Evolutionary conservation across 208 protist genomes (phyloP).

Genomic region (Zelonia costaricensis): DNA sequence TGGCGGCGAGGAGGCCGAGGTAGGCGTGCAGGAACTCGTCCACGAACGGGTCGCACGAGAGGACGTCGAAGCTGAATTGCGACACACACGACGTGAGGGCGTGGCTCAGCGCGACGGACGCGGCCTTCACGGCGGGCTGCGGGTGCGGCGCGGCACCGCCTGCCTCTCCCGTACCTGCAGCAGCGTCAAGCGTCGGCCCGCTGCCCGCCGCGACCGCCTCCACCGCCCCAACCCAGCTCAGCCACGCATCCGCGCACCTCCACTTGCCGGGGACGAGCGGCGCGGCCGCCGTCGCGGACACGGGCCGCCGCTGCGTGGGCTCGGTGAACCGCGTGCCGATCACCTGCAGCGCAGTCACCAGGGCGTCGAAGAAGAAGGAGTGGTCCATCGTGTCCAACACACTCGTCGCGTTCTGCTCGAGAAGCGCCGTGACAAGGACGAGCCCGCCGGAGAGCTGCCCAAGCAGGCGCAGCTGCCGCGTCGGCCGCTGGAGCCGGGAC

Average conservation of each 20-base stretch:
- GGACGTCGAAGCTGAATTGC: conserved; percentile 16
- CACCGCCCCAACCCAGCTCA: conserved; percentile 11
- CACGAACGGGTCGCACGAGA: conserved; percentile 30
- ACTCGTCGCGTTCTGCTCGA: conserved; percentile 31
- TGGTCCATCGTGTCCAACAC: conserved; percentile 57
- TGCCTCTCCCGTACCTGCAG: neutral
- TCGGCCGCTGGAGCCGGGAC: neutral
- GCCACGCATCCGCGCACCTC: conserved; percentile 13
- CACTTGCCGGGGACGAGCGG: neutral
- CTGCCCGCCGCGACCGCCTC: neutral
- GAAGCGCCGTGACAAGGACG: conserved; percentile 40
- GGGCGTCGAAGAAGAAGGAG: conserved; percentile 59
- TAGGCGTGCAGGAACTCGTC: conserved; percentile 71
- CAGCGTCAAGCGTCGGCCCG: neutral
- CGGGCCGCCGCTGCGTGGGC: neutral
- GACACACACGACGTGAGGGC: conserved; percentile 4
- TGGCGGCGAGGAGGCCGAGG: conserved; percentile 43
- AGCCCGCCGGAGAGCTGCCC: conserved; percentile 47
- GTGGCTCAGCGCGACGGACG: neutral
- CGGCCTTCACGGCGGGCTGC: neutral
- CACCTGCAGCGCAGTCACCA: conserved; percentile 38
- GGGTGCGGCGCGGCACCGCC: neutral
- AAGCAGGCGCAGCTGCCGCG: conserved; percentile 28
- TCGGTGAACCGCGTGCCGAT: conserved; percentile 17
- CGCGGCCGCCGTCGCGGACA: too few relatives aligned